A percentile compares a stretch with the other conserved stretches of the same genome.
Evolutionary conservation across 306 rosid genomes (phyloP).

Genomic region (Pueraria montana): DNA sequence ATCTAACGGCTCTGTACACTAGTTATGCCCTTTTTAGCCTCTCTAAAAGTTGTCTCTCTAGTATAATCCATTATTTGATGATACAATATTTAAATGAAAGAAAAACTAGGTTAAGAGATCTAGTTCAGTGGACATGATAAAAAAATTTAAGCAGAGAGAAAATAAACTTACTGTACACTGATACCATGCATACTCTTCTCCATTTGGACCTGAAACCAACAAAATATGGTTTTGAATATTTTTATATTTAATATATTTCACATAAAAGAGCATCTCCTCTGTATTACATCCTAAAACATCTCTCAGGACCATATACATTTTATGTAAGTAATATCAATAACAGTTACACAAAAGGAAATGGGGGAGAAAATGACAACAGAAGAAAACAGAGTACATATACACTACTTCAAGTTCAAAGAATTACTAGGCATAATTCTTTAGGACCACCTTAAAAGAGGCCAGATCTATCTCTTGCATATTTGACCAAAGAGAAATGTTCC

Average conservation of each 20-base stretch:
- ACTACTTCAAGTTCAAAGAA: slow-evolving; percentile 21
- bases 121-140: slow-evolving; percentile 5
- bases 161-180: slow-evolving; percentile 86
- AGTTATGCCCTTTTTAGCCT: neutral
- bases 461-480: neutral
- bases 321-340: too few species aligned
- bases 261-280: slow-evolving; percentile 4
- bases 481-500: neutral
- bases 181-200: slow-evolving; percentile 96
- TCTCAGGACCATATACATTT: too few species aligned
- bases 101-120: slow-evolving; percentile 22
- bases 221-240: neutral
- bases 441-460: neutral
- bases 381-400: too few species aligned
- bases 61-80: slow-evolving; percentile 16
- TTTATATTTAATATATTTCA: neutral
- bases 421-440: neutral
- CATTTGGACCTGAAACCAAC: slow-evolving; percentile 90
- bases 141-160: slow-evolving; percentile 30
- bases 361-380: too few species aligned
- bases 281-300: slow-evolving; percentile 11
- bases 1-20: neutral
- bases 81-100: slow-evolving; percentile 15
- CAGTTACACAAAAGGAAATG: too few species aligned
- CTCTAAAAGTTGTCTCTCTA: neutral